phyloP scores from a whole-genome alignment of 2,329 filamentous ascomycete genomes.

The Tolypocladium endophyticum region DNA sequence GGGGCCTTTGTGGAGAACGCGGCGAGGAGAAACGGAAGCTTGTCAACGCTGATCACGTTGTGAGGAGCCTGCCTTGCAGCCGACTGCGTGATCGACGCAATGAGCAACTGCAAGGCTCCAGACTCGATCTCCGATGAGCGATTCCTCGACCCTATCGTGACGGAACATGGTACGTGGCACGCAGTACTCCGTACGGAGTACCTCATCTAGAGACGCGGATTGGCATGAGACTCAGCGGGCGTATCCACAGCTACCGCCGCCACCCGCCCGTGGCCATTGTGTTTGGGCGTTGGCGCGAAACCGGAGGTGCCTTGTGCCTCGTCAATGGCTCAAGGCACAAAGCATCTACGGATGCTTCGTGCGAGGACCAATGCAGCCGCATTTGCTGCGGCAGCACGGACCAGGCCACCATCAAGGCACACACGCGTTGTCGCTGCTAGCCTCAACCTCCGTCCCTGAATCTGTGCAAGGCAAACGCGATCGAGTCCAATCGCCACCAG shows the following conservation, averaged over 20 bases:
- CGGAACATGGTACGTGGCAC: not conserved
- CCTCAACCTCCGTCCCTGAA: not conserved
- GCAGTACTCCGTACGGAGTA: not conserved
- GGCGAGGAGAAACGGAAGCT: not conserved
- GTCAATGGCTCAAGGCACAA: not conserved
- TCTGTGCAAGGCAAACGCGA: not conserved
- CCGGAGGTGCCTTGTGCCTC: not conserved
- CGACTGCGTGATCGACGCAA: not conserved
- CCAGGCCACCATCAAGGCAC: no score
- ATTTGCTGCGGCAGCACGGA: not conserved
- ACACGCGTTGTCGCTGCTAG: not conserved
- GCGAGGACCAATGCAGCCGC: not conserved
- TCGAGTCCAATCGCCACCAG: not conserved
- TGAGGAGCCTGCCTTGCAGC: not conserved
- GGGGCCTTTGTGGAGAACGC: not conserved
- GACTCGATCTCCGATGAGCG: not conserved
- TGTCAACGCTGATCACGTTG: not conserved
- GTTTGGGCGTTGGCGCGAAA: not conserved
- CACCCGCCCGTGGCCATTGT: not conserved
- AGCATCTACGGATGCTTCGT: not conserved
- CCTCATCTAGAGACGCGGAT: not conserved
- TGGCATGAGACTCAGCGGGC: not conserved
- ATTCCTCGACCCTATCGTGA: not conserved
- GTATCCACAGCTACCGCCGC: not conserved
- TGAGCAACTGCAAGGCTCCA: not conserved